Evolutionary conservation across 805 yeast species (phyloP), one percentile per base, ranked within the genome.

Genomic region (Candida sithepensis): DNA sequence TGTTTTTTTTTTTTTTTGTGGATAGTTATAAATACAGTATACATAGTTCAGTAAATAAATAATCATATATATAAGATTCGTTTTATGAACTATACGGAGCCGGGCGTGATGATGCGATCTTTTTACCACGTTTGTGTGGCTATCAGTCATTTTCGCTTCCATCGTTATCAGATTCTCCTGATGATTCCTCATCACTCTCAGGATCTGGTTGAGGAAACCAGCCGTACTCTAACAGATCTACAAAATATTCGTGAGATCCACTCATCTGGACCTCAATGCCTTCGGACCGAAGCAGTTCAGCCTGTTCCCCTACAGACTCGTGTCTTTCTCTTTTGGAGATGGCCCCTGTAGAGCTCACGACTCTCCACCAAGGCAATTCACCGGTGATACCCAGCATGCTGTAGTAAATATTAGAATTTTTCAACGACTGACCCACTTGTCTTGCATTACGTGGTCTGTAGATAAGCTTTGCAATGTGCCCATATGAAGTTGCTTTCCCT

Each of bases 301-400:
- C 71, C 59, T 85, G 92, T 20, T 59, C 53, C 12, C 58, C 53
- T 44, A 77, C 79, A 1, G 77, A 74, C 22, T 63, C 62, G 0
- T 70, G 60, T 32, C 59, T 65, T 9, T 60, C 77, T 39, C 86
- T 60, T 2, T 76, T 75, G 4, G 89, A 77, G 2, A 86, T 81
- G 18, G 65, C 69, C 0, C 94, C 94, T 16, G 77, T 65, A n/a
- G 85, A 70, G 21, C 77, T 74, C 9, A 87, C 69, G 1, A 87
- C 86, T 32, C 95, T 66, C 92, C 92, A 86, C 95, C 95, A 87
- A 3, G 92, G 92, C 13, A 85, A 75, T 9, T 67, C 68, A 3
- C 28, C 64, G 53, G 65, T 65, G 30, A 55, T 59, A 3, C 46
- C 16, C 58, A 55, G 46, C 8, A 34, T 44, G 7, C 46, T 41